Evolutionary conservation across 768 basidiomycete genomes (phyloP), one percentile per base, ranked within the genome.

Genomic region (Leccinum imitatum): DNA sequence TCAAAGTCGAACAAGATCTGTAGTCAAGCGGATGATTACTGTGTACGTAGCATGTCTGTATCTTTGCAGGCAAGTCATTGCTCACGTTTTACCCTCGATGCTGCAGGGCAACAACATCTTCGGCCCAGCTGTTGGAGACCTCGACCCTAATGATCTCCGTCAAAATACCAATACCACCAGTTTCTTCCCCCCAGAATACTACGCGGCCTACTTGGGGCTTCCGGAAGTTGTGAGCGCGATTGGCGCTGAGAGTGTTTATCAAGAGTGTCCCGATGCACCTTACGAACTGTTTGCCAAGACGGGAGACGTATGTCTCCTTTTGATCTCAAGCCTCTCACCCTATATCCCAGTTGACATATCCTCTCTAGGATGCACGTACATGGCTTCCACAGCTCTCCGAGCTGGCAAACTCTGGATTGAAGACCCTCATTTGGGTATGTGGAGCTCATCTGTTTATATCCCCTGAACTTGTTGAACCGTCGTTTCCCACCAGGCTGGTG

Each of bases 151-250:
- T 59, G 87, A 89, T 65, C 71, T 89, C 48, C 75, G 84, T 21
- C 86, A 87, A 69, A 85, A 80, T 35, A 9, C 5, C 33, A 30
- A 31, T 44, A 64, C 79, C 1, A 0, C 25, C 25, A 25, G 25
- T 2, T 57, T 72, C 4, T 87, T 87, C 70, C 86, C 87, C 6
- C 82, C 85, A 0, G 78, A 84, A 50, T 84, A 78, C 59, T 87
- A 86, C 58, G 61, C 82, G 46, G 71, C 73, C 11, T 85, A 82
- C 61, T 71, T 87, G 19, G 64, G 59, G 1, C 66, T 69, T n/a
- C 41, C 76, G 0, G 61, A 69, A 4, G 74, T 84, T 14, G 62
- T 75, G 68, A 67, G 65, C n/a, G 69, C 65, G 57, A 87, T 88
- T 46, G 87, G 87, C 6, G 86, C 86, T 0, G 73, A 83, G 60